Conservation (phyloP, 2,329 filamentous ascomycete genomes). For the Xylariaceae sp. region DNA sequence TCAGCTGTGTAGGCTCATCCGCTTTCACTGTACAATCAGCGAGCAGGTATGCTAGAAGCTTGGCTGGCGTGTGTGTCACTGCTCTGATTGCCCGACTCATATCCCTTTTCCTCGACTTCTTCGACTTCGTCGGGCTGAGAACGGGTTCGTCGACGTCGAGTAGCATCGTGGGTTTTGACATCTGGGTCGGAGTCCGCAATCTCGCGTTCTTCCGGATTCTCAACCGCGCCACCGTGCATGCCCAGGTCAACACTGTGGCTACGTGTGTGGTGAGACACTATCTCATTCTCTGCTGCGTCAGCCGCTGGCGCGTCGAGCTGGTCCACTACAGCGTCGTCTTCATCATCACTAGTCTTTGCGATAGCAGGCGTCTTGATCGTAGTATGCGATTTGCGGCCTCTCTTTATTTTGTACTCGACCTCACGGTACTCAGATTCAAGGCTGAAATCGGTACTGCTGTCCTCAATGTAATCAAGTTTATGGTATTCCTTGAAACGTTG, state of each 20-base stretch:
- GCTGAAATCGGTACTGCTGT: slow-evolving; percentile 17
- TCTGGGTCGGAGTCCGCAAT: slow-evolving; percentile 22
- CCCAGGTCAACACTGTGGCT: slow-evolving; percentile 19
- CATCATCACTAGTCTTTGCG: slow-evolving; percentile 22
- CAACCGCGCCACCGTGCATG: background rate
- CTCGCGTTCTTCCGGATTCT: slow-evolving; percentile 9
- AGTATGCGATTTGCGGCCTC: slow-evolving; percentile 15
- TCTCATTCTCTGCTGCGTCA: slow-evolving; percentile 7
- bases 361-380: slow-evolving; percentile 16
- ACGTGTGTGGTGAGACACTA: background rate
- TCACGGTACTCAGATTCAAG: slow-evolving; percentile 21
- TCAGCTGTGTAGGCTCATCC: background rate
- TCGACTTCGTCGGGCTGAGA: background rate
- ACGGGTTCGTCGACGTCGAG: background rate
- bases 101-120: slow-evolving; percentile 2
- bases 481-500: slow-evolving; percentile 20
- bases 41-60: slow-evolving; percentile 29
- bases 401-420: slow-evolving; percentile 23
- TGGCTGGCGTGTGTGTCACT: slow-evolving; percentile 32
- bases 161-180: slow-evolving; percentile 1
- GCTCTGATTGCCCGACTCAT: slow-evolving; percentile 18
- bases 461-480: slow-evolving; percentile 20
- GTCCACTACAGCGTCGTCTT: slow-evolving; percentile 12
- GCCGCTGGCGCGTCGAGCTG: slow-evolving; percentile 7
- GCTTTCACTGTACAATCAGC: slow-evolving; percentile 1